Evolutionary conservation across 768 basidiomycete species (phyloP).

Genomic region (Panaeolus cyanescens): DNA sequence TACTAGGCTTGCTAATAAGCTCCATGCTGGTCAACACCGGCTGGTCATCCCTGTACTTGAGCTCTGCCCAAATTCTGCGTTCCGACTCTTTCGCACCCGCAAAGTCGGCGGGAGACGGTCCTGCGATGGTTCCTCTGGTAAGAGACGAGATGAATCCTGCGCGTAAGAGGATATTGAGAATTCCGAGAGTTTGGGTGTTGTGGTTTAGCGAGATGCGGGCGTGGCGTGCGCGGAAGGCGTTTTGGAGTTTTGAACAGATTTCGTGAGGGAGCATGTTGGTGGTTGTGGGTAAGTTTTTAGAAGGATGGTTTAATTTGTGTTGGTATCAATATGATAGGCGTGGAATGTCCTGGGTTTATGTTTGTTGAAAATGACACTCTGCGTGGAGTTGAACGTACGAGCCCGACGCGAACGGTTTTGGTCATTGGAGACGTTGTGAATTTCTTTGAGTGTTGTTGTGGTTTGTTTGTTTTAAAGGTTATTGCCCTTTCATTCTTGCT

Average conservation of each 20-base stretch:
- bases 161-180: slow-evolving; percentile 85
- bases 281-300: neutral
- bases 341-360: neutral
- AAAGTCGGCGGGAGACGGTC: slow-evolving; percentile 69
- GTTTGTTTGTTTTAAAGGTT: slow-evolving; percentile 7
- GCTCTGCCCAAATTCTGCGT: slow-evolving; percentile 87
- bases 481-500: neutral
- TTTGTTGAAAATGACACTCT: neutral
- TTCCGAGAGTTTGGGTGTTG: slow-evolving; percentile 87
- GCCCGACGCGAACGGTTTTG: slow-evolving; percentile 1
- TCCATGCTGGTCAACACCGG: slow-evolving; percentile 82
- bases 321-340: neutral
- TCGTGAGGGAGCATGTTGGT: slow-evolving; percentile 61
- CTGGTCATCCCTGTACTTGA: slow-evolving; percentile 91
- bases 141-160: slow-evolving; percentile 85
- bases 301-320: neutral
- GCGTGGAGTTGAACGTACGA: neutral
- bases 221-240: slow-evolving; percentile 89
- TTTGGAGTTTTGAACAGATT: slow-evolving; percentile 89
- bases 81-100: slow-evolving; percentile 58
- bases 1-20: slow-evolving; percentile 83
- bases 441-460: slow-evolving; percentile 10
- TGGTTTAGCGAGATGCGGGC: slow-evolving; percentile 76
- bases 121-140: slow-evolving; percentile 72
- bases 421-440: neutral